Base-by-base conservation (phyloP, 78 protist genomes). In the Protostelium mycophagum region DNA sequence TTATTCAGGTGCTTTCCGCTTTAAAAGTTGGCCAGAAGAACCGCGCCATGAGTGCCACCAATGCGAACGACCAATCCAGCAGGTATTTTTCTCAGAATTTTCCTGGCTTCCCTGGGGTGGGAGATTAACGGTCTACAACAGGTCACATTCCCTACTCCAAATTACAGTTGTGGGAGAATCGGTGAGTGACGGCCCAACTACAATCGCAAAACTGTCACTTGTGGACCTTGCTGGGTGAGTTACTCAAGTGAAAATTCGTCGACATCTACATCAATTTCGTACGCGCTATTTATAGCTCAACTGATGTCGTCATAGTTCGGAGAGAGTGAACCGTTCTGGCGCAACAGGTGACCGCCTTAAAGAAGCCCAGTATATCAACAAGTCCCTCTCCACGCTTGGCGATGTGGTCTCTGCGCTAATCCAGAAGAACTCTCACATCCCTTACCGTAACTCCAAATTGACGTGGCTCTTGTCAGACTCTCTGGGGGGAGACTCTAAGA, bases 141-240 rank as follows among this genome's bases (percentile, higher is more conserved):
- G 73, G 16, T 51, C 73, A 5, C 36, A 85, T 23, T 34, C 86
- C 38, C 86, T 34, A 1, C 36, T 85, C 1, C 34, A 35, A 10
- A 85, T 34, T 25, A 85, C 86, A 1, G 36, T 85, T 10, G 10
- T 34, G 36, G 23, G 10, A 28, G 86, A 34, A 85, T 10, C 38
- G 34, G 5, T 85, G 36, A 85, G 34, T 25, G 36, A 85, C 9
- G 86, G 29, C 38, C 35, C 95, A 36, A 36, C 87, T 16, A 29
- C 94, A 23, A 0, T 0, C 9, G 94, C 96, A 23, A 29, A 9
- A n/a, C 88, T 96, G 34, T 83, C 87, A 34, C 93, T 96, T 28
- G 36, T 92, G 36, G 98, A 96, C 84, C 91, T 96, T 1, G 98
- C 98, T 16, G 98, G 98, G 9, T 88, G 97, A 96, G 90, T 85